phyloP scores from a whole-genome alignment of 2,329 filamentous ascomycete species.

The Microsporum canis region DNA sequence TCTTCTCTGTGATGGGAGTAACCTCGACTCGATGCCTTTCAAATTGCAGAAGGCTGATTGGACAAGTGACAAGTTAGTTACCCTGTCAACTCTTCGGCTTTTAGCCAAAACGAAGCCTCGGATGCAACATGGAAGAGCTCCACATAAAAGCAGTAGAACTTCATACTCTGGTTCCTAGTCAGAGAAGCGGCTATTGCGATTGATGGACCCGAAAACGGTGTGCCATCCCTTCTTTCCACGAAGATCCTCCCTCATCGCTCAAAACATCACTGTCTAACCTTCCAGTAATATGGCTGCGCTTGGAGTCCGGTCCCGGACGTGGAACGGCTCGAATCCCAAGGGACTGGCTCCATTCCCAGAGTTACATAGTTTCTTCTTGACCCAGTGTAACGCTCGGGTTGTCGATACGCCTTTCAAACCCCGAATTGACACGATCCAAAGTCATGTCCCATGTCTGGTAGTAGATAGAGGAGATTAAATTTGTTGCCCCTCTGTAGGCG shows the following conservation, averaged over 20 bases:
- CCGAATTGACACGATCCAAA: constrained; percentile 49
- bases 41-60: background rate
- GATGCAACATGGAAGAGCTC: background rate
- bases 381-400: constrained; percentile 5
- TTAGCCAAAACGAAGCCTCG: background rate
- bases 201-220: constrained; percentile 18
- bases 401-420: constrained; percentile 35
- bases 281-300: constrained; percentile 57
- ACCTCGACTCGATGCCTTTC: background rate
- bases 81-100: background rate
- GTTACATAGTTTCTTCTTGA: constrained; percentile 20
- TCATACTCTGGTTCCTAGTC: background rate
- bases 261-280: constrained; percentile 49
- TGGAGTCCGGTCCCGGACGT: constrained; percentile 47
- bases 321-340: constrained; percentile 46
- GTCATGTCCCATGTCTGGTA: constrained; percentile 57
- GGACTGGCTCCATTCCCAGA: constrained; percentile 9
- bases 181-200: background rate
- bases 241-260: constrained; percentile 50
- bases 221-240: constrained; percentile 51
- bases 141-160: background rate
- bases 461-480: constrained; percentile 55
- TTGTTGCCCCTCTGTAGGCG: constrained; percentile 54
- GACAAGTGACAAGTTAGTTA: background rate
- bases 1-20: background rate